These are phyloP conservation scores for Cyclotella choctawhatcheeana DNA, from an alignment of 108 stramenopile genomes.

Conservation along the genomic window DNA sequence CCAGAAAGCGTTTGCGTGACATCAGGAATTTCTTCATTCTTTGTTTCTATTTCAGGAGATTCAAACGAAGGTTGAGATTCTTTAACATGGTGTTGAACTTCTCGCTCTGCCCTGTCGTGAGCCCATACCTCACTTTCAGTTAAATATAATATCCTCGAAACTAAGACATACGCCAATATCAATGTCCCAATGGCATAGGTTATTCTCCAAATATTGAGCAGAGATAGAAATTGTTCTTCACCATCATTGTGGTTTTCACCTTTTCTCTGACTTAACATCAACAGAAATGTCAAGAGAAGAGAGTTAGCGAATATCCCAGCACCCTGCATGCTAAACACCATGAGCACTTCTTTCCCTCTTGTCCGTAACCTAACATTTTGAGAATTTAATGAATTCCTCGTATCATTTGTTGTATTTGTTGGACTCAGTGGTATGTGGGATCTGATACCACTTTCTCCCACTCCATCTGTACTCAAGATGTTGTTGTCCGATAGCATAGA, in stretches of 20 bases:
- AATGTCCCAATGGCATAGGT: conserved; percentile 59
- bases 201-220: conserved; percentile 63
- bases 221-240: conserved; percentile 16
- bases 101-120: conserved; percentile 18
- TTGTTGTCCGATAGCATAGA: too few species aligned
- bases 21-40: conserved; percentile 15
- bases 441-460: too few species aligned
- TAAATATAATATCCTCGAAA: conserved; percentile 51
- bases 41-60: neutral
- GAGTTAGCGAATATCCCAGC: conserved; percentile 74
- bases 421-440: conserved; percentile 14
- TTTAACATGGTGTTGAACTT: conserved; percentile 3
- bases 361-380: conserved; percentile 5
- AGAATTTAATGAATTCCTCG: conserved; percentile 17
- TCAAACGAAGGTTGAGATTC: neutral
- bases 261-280: conserved; percentile 30
- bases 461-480: too few species aligned
- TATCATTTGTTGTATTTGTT: conserved; percentile 9
- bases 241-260: conserved; percentile 13
- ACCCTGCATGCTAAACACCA: conserved; percentile 82
- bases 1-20: conserved; percentile 21
- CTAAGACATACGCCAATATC: conserved; percentile 58
- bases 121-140: conserved; percentile 68
- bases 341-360: conserved; percentile 63
- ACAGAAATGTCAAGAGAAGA: conserved; percentile 53